Base-by-base conservation (phyloP, 768 basidiomycete genomes). In the Tulasnella sp. region DNA sequence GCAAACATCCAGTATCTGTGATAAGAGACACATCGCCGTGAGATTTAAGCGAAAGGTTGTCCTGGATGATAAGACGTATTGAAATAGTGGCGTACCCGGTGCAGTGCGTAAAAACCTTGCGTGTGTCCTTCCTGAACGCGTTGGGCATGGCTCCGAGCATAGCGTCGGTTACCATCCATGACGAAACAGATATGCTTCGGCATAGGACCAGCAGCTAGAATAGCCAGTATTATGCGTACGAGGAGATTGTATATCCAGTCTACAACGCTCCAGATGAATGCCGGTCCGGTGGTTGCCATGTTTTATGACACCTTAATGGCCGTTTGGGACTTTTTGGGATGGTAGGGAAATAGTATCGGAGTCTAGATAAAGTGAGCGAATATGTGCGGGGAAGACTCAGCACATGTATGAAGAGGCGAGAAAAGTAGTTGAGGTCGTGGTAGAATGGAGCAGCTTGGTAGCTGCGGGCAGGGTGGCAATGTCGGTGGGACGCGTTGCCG, bases 81-180 rank as follows among this genome's bases (percentile, higher is more conserved):
- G 31, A 44, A 34, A 86, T 19, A 21, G 18, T 42, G 36, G 82
- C 93, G 81, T 83, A 98, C 98, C 86, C 91, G 86, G 82, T 92
- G 87, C 78, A 99, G 85, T 5, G 94, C 92, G 71, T 89, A 84
- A 84, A 95, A 99, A 0, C 98, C 98, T 71, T 93, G 92, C 7
- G 88, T 86, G 84, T 99, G 97, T 3, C 98, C 97, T 81, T 95
- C 87, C 44, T 87, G 87, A 27, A 94, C 88, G n/a, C 87, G 84
- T 84, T 91, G 89, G 21, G 91, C 90, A 31, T 89, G 86, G 82
- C 79, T 72, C 80, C 83, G 88, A 1, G 98, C 97, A 83, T 94
- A 97, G 16, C 98, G 88, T 76, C 98, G 88, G 84, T 99, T 98
- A 4, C 98, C 98, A 83, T 99, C 98, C 96, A 99, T 97, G 38